Evolutionary conservation across 1,139 yeast species (phyloP), one percentile per base, ranked within the genome.

Genomic region (Geotrichum siamense): DNA sequence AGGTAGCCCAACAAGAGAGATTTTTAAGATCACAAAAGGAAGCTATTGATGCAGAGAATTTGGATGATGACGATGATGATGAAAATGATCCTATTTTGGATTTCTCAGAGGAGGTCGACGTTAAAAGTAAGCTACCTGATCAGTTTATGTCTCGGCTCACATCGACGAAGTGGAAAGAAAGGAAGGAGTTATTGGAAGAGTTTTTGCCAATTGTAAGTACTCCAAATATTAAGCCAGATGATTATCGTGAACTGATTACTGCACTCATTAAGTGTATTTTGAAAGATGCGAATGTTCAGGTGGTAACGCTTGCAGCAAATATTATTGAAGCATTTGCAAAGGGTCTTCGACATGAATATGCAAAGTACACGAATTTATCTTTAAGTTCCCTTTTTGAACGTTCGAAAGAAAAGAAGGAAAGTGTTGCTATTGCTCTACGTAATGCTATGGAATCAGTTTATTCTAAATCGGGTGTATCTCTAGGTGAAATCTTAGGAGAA

Each of bases 201-300:
- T 74, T 82, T 1, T 65, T 69, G 23, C 70, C 70, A 4, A 65
- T 70, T 9, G 68, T 86, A 37, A 64, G 67, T 39, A 71, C 68
- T 3, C 65, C 77, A 34, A 74, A 71, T 49, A 61, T 77, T 42
- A 67, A 61, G 38, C 64, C 72, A 20, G 79, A 76, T n/a, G 95
- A 89, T 58, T 87, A 81, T 59, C 55, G 74, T 3, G 79, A 74
- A 2, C 61, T 89, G 12, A 65, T 81, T 17, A 68, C 79, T 48
- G 61, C 72, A 1, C 70, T 86, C 53, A 76, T 82, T n/a, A 82
- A 78, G 52, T 76, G 89, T 51, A 71, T 89, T 64, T 16, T 25
- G 6, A 83, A 79, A 57, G 99, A 91, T 65, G 94, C 93, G 2
- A 93, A 93, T 60, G 73, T 89, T 44, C 91, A 82, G 61, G 95